Conservation (phyloP, 129 eudicot species). For the Apium graveolens region DNA sequence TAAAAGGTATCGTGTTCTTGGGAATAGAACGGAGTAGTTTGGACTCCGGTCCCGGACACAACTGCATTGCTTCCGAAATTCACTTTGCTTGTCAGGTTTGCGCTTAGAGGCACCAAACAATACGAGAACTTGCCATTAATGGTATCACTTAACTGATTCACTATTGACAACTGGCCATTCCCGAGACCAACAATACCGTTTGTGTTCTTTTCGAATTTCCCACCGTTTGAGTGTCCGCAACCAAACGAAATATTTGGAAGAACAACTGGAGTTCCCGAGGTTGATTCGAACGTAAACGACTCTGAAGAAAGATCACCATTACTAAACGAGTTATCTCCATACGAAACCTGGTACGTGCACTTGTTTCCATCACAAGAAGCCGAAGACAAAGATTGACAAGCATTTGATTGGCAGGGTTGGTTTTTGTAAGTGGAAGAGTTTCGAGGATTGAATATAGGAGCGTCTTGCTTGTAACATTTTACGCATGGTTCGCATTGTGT, state of each 20-base stretch:
- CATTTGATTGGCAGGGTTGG: conserved; percentile 28
- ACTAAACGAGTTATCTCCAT: conserved; percentile 40
- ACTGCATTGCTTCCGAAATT: conserved; percentile 40
- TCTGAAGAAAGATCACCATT: conserved; percentile 41
- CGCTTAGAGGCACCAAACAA: conserved; percentile 34
- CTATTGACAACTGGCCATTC: conserved; percentile 41
- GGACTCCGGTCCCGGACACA: conserved; percentile 32
- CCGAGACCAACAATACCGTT: conserved; percentile 72
- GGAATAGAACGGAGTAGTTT: conserved; percentile 43
- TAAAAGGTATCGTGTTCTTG: conserved; percentile 30
- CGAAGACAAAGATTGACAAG: conserved; percentile 17
- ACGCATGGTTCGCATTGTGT: background rate
- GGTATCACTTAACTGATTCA: conserved; percentile 22
- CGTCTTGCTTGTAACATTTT: conserved; percentile 18
- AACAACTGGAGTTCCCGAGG: background rate
- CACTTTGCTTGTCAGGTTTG: conserved; percentile 34
- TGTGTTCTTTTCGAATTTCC: conserved; percentile 17
- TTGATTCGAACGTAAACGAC: conserved; percentile 28
- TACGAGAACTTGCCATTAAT: conserved; percentile 50
- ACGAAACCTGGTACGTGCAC: conserved; percentile 24
- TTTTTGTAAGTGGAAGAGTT: conserved; percentile 33
- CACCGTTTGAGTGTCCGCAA: conserved; percentile 47
- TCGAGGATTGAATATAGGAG: conserved; percentile 39
- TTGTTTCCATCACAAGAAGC: background rate
- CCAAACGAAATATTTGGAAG: conserved; percentile 45